These are phyloP conservation scores for Castanea sativa DNA, from an alignment of 306 rosid species.

Conservation along the genomic window DNA sequence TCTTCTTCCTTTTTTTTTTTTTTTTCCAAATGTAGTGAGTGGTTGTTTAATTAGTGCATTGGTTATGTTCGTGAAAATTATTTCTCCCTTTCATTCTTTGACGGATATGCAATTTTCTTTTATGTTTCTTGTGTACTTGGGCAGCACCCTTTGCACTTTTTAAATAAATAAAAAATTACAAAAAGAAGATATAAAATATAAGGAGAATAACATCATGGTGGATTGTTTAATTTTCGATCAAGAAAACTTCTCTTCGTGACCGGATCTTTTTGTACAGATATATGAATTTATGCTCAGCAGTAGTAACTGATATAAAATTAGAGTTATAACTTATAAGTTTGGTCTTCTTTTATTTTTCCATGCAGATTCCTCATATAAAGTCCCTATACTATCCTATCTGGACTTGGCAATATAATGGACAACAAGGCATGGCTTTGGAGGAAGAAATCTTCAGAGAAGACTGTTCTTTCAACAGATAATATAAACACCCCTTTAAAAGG, in stretches of 20 bases:
- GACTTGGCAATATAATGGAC: conserved; percentile 50
- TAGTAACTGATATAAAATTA: no score
- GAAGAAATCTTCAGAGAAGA: conserved; percentile 76
- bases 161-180: neutral
- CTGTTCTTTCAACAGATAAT: conserved; percentile 38
- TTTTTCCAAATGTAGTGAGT: neutral
- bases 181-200: no score
- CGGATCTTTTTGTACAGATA: no score
- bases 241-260: neutral
- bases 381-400: conserved; percentile 16
- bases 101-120: neutral
- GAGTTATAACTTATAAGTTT: neutral
- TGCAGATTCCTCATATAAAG: conserved; percentile 34
- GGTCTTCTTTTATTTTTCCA: neutral
- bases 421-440: conserved; percentile 79
- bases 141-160: neutral
- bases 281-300: no score
- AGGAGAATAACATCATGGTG: no score
- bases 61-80: neutral
- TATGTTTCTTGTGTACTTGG: neutral
- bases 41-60: neutral
- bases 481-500: conserved; percentile 34
- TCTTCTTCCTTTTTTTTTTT: neutral
- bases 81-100: neutral
- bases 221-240: neutral